Evolutionary conservation across 2,329 filamentous ascomycete genomes (phyloP).

Genomic region (Phialophora tarda): DNA sequence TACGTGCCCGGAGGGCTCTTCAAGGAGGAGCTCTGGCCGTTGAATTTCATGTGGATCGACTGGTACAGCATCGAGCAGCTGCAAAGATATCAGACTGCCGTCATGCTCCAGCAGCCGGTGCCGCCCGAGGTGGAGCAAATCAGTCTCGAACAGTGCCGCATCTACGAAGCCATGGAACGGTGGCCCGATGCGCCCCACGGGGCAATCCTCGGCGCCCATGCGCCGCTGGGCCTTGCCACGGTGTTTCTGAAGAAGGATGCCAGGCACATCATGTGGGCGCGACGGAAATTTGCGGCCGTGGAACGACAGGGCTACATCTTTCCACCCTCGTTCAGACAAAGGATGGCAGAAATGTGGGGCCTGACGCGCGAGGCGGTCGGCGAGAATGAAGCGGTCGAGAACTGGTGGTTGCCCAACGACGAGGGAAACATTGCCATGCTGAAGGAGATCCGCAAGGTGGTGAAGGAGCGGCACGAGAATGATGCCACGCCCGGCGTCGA

Average conservation of each 20-base stretch:
- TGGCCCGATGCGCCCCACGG: conserved; percentile 75
- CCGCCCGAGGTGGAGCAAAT: conserved; percentile 63
- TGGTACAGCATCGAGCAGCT: conserved; percentile 80
- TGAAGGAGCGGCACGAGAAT: conserved; percentile 68
- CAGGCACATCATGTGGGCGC: conserved; percentile 77
- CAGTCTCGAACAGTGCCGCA: conserved; percentile 73
- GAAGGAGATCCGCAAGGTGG: conserved; percentile 77
- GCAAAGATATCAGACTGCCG: conserved; percentile 75
- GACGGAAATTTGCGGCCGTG: conserved; percentile 76
- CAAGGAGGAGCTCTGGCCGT: conserved; percentile 70
- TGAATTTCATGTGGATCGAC: conserved; percentile 76
- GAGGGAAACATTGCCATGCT: conserved; percentile 76
- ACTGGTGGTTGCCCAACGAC: conserved; percentile 90
- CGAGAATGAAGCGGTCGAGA: conserved; percentile 63
- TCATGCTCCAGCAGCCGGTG: conserved; percentile 59
- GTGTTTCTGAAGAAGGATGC: conserved; percentile 79
- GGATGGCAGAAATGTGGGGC: conserved; percentile 75
- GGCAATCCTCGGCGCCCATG: conserved; percentile 73
- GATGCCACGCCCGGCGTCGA: conserved; percentile 46
- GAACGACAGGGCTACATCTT: conserved; percentile 83
- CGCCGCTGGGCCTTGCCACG: conserved; percentile 74
- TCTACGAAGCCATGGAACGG: conserved; percentile 77
- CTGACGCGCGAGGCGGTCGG: conserved; percentile 52
- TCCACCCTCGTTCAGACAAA: conserved; percentile 72
- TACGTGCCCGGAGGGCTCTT: conserved; percentile 73